Evolutionary conservation across 2,329 filamentous ascomycete genomes (phyloP).

Genomic region (Penicillium sp.): DNA sequence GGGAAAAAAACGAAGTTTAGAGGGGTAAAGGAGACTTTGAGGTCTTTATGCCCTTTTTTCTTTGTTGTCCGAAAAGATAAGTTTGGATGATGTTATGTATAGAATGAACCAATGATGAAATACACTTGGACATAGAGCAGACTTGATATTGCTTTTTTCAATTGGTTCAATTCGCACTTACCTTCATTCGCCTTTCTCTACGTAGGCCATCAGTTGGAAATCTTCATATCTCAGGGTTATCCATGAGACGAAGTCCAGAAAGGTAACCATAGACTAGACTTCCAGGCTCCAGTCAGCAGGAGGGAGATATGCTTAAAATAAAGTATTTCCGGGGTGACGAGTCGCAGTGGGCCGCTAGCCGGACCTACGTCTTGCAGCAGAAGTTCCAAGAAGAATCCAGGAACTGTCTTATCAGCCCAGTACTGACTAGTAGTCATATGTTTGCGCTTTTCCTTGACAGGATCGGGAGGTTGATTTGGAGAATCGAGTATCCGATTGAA

Average conservation of each 20-base stretch:
- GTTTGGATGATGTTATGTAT: constrained; percentile 11
- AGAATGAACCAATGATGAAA: not conserved
- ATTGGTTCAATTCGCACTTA: not conserved
- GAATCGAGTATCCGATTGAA: too few relatives aligned
- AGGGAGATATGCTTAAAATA: constrained; percentile 1
- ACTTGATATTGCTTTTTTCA: not conserved
- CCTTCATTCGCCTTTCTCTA: not conserved
- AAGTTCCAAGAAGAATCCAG: not conserved
- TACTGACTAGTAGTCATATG: too few relatives aligned
- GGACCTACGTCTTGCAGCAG: not conserved
- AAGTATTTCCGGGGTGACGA: not conserved
- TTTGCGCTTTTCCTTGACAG: too few relatives aligned
- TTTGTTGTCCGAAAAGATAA: not conserved
- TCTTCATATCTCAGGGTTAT: not conserved
- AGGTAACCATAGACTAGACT: too few relatives aligned
- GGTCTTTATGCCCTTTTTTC: not conserved
- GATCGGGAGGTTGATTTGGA: too few relatives aligned
- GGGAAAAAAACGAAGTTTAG: not conserved
- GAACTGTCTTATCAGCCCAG: too few relatives aligned
- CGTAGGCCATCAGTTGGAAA: not conserved
- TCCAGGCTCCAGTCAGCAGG: not conserved
- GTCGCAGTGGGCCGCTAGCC: not conserved
- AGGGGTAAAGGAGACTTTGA: too few relatives aligned
- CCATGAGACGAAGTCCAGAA: too few relatives aligned
- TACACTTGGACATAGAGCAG: not conserved